Base-by-base conservation (phyloP, 106 monocot species). In the Dioscorea zingiberensis region DNA sequence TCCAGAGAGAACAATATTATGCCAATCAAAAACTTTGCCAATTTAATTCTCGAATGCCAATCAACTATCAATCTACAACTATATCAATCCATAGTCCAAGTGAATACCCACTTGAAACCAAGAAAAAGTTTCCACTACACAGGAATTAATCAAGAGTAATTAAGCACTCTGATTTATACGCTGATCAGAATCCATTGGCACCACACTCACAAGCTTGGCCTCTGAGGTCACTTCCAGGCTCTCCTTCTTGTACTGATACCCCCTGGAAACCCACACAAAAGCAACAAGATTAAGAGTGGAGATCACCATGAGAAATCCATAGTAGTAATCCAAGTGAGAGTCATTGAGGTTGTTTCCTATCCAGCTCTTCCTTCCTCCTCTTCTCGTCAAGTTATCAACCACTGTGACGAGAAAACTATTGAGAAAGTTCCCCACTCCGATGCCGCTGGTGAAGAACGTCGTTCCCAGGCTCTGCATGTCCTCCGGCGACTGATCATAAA, bases 401-500 rank as follows among this genome's bases (percentile, higher is more conserved):
- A 70, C 44, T 2, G 92, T 85, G 30, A 92, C 82, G 27, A 92
- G 55, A 4, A 87, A 54, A 58, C 87, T 80, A 44, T 82, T 87
- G 23, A 87, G 5, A 58, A 87, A 92, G 64, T 87, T 92, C 5
- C 92, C 87, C 18, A 70, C 53, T 2, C 79, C 92, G 60, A 84
- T 61, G 16, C 82, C 76, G 27, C 76, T 84, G 4, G 85, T 83
- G 51, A 85, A 85, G 70, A 88, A 93, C 6, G 93, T 78, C 14
- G 80, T 88, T 3, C 85, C 93, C 17, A 88, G 32, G 75, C 93
- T 88, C 70, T 73, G 74, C 93, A 88, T 85, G 54, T 66, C 78
- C 49, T 93, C 85, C 12, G 85, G 93, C 16, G 85, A 85, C 69
- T 93, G 93, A 49, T 93, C 93, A 48, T 93, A 93, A 85, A 93